Evolutionary conservation across 2,329 filamentous ascomycete genomes (phyloP), one percentile per base, ranked within the genome.

Genomic region (Polytolypa hystricis): DNA sequence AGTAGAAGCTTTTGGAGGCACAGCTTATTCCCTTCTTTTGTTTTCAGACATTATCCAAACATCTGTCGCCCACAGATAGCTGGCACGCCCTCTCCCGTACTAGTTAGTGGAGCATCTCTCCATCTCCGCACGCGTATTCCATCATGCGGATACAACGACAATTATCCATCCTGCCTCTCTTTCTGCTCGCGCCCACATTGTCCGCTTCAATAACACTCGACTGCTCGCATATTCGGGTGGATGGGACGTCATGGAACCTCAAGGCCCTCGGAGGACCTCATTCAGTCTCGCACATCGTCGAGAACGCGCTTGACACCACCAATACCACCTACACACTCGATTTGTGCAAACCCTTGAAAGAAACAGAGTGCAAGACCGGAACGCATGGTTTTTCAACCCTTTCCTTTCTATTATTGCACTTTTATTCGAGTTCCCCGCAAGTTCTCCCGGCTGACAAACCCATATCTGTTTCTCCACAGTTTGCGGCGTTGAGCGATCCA

Each of bases 321-420:
- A 91, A 91, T 57, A 84, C 77, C 17, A 89, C 84, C 29, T 93
- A 85, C 58, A 87, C 83, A 1, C 55, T 93, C 39, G 81, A 93
- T 50, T 68, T 93, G 33, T 93, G 85, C 62, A 61, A 67, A 35
- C 67, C 74, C 5, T 62, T 94, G 45, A 73, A 74, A 56, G 72
- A 73, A 54, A 36, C 37, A 2, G 27, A 40, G 36, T 46, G 44
- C 36, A 33, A 38, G 20, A 38, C 35, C 7, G 44, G 44, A 26
- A 41, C 41, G 31, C 39, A 29, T 31, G 39, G 42, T 47, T 11
- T 25, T 38, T 32, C 28, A 19, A 8, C 19, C 16, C 19, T 37
- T 37, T 20, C 27, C 18, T 16, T 12, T 19, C 17, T 21, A 14
- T 17, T 11, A n/a, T 7, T n/a, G 20, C 10, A 5, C 33, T 30